Conservation (phyloP, 768 basidiomycete species). For the Phanerochaete carnosa region DNA sequence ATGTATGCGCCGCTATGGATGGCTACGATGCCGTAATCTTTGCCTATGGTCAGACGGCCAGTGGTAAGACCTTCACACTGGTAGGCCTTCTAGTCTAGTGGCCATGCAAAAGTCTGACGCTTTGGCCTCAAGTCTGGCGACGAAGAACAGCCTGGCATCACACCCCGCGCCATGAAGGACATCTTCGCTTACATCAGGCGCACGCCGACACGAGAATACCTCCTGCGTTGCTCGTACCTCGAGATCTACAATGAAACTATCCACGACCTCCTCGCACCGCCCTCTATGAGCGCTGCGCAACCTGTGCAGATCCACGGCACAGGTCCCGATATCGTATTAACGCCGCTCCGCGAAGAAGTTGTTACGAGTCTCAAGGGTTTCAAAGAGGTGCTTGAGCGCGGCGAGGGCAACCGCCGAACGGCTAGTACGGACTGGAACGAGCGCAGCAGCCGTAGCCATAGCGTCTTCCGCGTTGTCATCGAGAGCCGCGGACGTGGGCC, state of each 20-base stretch:
- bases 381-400: conserved; percentile 77
- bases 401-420: conserved; percentile 84
- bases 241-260: conserved; percentile 97
- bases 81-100: conserved; percentile 26
- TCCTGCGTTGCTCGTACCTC: conserved; percentile 93
- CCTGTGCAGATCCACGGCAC: conserved; percentile 76
- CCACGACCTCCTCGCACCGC: conserved; percentile 80
- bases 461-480: conserved; percentile 89
- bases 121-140: conserved; percentile 51
- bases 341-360: conserved; percentile 86
- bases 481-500: conserved; percentile 73
- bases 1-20: conserved; percentile 91
- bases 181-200: conserved; percentile 81
- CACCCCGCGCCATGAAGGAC: conserved; percentile 89
- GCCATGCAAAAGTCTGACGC: neutral
- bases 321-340: conserved; percentile 55
- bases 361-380: conserved; percentile 90
- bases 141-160: conserved; percentile 88
- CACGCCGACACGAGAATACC: conserved; percentile 80
- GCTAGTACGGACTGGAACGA: conserved; percentile 99
- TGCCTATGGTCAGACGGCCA: conserved; percentile 89
- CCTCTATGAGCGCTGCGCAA: conserved; percentile 45
- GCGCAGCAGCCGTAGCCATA: conserved; percentile 90
- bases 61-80: conserved; percentile 71
- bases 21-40: conserved; percentile 97